A percentile compares a stretch with the other conserved stretches of the same genome.
Evolutionary conservation across 192 early-diverging fungal genomes (phyloP).

Genomic region (Nowakowskiella sp.): DNA sequence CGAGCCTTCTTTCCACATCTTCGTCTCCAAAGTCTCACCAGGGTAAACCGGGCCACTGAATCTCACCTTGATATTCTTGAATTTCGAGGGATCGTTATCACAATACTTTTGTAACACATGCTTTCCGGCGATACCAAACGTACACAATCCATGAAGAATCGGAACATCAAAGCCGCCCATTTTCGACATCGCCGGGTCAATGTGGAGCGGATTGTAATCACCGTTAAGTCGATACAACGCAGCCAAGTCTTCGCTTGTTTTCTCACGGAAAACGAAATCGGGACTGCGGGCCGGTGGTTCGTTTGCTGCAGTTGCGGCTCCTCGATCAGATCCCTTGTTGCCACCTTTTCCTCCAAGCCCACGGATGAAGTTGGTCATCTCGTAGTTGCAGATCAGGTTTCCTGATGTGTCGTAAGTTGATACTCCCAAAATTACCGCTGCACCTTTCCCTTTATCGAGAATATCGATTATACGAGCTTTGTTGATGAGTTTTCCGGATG

Average conservation of each 20-base stretch:
- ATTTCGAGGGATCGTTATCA: conserved; percentile 53
- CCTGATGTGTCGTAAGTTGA: conserved; percentile 67
- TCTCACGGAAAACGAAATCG: conserved; percentile 74
- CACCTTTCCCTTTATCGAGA: conserved; percentile 95
- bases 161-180: conserved; percentile 95
- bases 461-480: conserved; percentile 79
- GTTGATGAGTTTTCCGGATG: conserved; percentile 69
- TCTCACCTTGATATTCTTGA: conserved; percentile 81
- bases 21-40: conserved; percentile 94
- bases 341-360: conserved; percentile 82
- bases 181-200: conserved; percentile 89
- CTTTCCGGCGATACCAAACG: conserved; percentile 85
- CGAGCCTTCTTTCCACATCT: conserved; percentile 88
- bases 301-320: conserved; percentile 72
- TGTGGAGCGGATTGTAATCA: conserved; percentile 96
- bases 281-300: conserved; percentile 71
- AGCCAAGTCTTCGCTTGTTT: conserved; percentile 86
- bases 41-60: conserved; percentile 68
- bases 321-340: conserved; percentile 58
- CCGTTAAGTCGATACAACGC: conserved; percentile 92
- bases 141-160: conserved; percentile 93
- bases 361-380: conserved; percentile 92
- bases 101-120: conserved; percentile 77
- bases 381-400: conserved; percentile 72
- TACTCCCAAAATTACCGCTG: conserved; percentile 72